Evolutionary conservation across 176 grass and related monocot species (phyloP).

Genomic region (Lolium rigidum): DNA sequence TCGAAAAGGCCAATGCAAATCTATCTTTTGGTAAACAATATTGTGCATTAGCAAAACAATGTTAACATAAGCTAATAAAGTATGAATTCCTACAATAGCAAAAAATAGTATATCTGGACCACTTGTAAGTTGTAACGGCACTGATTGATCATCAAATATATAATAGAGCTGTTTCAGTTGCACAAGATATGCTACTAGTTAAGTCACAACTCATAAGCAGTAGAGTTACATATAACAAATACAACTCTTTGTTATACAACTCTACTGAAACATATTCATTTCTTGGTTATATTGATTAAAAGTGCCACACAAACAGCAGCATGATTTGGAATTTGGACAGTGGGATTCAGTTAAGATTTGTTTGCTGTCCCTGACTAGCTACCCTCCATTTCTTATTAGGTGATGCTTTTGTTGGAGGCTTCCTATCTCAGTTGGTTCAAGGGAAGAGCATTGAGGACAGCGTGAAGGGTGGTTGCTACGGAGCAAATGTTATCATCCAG

Average conservation of each 20-base stretch:
- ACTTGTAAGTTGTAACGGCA: not conserved
- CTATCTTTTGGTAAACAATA: not conserved
- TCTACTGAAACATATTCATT: no score
- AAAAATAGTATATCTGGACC: not conserved
- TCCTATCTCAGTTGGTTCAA: slow-evolving; percentile 85
- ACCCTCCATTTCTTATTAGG: slow-evolving; percentile 44
- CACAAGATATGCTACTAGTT: not conserved
- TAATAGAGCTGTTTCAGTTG: not conserved
- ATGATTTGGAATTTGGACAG: not conserved
- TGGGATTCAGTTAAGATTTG: not conserved
- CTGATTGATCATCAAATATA: not conserved
- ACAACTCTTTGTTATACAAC: no score
- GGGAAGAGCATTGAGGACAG: slow-evolving; percentile 80
- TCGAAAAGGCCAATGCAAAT: not conserved
- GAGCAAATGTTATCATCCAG: slow-evolving; percentile 93
- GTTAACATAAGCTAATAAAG: not conserved
- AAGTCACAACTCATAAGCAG: not conserved
- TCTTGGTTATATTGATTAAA: not conserved
- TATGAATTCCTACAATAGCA: not conserved
- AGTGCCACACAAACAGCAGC: not conserved
- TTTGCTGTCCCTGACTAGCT: not conserved
- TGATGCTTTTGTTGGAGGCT: slow-evolving; percentile 97
- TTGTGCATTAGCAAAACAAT: not conserved
- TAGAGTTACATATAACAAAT: no score
- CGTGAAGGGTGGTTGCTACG: slow-evolving; percentile 81